A percentile compares a stretch with the other conserved stretches of the same genome.
Evolutionary conservation across 2,329 filamentous ascomycete species (phyloP).

Genomic region (Helminthosporium solani): DNA sequence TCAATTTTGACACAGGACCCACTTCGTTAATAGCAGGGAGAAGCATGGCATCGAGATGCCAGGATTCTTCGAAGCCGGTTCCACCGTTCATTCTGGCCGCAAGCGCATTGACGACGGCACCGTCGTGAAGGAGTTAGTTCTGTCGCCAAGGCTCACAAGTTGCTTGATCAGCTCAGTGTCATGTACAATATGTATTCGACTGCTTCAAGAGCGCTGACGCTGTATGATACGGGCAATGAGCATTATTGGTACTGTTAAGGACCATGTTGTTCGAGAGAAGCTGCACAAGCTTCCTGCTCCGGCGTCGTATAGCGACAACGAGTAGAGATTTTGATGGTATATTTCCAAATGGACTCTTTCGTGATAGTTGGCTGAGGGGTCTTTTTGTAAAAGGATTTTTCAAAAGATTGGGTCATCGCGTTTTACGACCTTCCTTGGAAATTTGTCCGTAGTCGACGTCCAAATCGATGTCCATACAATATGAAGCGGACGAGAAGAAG

Average conservation of each 20-base stretch:
- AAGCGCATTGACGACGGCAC: neutral
- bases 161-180: neutral
- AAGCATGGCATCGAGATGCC: conserved; percentile 4
- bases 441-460: too few species aligned
- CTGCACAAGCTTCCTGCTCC: too few species aligned
- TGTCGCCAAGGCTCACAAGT: neutral
- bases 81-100: neutral
- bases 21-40: neutral
- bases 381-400: too few species aligned
- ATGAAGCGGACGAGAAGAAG: neutral
- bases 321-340: too few species aligned
- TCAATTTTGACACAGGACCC: neutral
- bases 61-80: conserved; percentile 6
- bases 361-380: too few species aligned
- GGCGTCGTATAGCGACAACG: too few species aligned
- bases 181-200: neutral
- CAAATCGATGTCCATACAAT: neutral
- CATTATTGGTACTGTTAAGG: neutral
- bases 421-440: too few species aligned
- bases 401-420: too few species aligned
- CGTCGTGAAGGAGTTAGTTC: neutral
- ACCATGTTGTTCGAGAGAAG: too few species aligned
- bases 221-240: neutral
- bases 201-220: conserved; percentile 1
- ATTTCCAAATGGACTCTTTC: too few species aligned